Evolutionary conservation across 2,329 filamentous ascomycete species (phyloP).

Genomic region (Lecanoromycetidae sp.): DNA sequence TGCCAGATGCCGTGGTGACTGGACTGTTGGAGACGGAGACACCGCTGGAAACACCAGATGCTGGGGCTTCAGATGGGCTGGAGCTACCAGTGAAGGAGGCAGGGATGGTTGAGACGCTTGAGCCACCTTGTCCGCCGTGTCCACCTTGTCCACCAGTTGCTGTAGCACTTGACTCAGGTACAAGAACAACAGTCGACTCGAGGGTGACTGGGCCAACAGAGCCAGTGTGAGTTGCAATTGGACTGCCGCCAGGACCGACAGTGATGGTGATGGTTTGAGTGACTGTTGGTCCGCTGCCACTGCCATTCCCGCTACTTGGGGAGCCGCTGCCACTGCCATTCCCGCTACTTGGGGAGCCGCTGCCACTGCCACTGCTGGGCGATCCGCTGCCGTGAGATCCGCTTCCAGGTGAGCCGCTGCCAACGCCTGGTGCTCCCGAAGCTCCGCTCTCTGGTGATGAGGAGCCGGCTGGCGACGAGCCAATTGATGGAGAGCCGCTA

Average conservation of each 20-base stretch:
- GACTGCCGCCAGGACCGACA: not conserved
- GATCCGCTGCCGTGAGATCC: not conserved
- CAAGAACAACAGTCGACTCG: no score
- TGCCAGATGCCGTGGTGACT: not conserved
- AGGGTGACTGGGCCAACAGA: no score
- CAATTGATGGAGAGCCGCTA: not conserved
- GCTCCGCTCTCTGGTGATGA: not conserved
- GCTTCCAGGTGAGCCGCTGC: not conserved
- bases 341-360: not conserved
- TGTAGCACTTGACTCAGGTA: no score
- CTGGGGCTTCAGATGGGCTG: no score
- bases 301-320: not conserved
- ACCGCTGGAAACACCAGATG: not conserved
- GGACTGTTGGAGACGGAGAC: not conserved
- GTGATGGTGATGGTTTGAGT: constrained; percentile 3
- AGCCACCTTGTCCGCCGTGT: no score
- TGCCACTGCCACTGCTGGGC: not conserved
- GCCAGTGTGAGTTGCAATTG: not conserved
- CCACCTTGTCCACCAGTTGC: no score
- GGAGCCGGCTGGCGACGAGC: not conserved
- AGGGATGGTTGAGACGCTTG: no score
- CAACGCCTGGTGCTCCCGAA: no score
- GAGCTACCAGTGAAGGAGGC: no score
- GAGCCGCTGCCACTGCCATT: not conserved
- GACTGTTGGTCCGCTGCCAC: not conserved